phyloP scores from a whole-genome alignment of 768 basidiomycete genomes.

The Rhizopogon rudus region DNA sequence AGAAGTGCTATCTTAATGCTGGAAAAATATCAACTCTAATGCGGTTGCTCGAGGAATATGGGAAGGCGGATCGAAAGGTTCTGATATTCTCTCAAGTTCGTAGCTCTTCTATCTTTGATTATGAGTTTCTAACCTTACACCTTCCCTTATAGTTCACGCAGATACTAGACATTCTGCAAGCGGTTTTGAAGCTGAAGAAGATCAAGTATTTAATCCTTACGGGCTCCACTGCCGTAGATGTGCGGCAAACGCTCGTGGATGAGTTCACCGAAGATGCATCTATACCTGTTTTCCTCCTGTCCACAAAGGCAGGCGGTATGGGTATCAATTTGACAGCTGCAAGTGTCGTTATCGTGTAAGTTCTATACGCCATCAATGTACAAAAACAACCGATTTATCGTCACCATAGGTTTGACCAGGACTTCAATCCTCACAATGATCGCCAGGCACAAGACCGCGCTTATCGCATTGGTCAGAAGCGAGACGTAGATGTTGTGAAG shows the following conservation, averaged over 20 bases:
- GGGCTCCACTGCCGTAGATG: conserved; percentile 90
- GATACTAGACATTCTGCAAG: conserved; percentile 89
- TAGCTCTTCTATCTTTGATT: neutral
- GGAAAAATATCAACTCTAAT: conserved; percentile 82
- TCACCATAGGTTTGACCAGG: conserved; percentile 81
- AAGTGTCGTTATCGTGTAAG: conserved; percentile 89
- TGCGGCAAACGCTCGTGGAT: conserved; percentile 90
- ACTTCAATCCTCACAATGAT: conserved; percentile 98
- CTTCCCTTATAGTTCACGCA: conserved; percentile 73
- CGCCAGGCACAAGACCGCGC: conserved; percentile 96
- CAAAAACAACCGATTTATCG: neutral
- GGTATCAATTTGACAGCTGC: conserved; percentile 97
- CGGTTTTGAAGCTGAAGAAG: conserved; percentile 64
- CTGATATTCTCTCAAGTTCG: conserved; percentile 92
- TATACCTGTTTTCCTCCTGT: conserved; percentile 86
- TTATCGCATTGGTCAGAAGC: conserved; percentile 94
- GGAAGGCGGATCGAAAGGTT: conserved; percentile 67
- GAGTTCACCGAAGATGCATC: conserved; percentile 84
- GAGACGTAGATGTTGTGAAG: conserved; percentile 92
- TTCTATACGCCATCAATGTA: neutral
- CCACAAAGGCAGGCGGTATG: conserved; percentile 93
- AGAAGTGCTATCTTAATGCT: conserved; percentile 76
- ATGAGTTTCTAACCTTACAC: neutral
- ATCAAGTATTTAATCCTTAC: conserved; percentile 83
- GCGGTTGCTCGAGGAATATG: conserved; percentile 64